These are phyloP conservation scores for Cryptococcus floricola DNA, from an alignment of 1,284 basidiomycete genomes.

Conservation along the genomic window DNA sequence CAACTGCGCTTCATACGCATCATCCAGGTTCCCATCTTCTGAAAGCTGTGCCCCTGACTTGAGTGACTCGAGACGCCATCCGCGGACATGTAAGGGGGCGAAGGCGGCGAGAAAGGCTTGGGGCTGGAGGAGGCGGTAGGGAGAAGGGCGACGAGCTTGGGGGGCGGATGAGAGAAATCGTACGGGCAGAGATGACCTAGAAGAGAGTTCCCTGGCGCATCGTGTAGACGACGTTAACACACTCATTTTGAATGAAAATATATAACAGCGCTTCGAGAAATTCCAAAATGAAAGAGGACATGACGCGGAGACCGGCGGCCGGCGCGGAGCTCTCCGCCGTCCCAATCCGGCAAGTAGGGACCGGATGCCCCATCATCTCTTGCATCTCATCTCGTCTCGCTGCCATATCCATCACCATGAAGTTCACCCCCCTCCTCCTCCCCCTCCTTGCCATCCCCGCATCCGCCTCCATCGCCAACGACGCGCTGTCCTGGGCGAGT, in stretches of 20 bases:
- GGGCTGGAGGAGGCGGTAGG: conserved; percentile 35
- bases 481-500: conserved; percentile 29
- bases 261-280: no score
- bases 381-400: background rate
- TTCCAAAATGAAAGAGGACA: background rate
- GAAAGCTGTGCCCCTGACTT: background rate
- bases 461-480: conserved; percentile 25
- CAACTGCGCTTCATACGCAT: background rate
- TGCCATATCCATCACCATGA: conserved; percentile 18
- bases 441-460: conserved; percentile 20
- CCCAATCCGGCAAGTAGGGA: background rate
- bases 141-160: conserved; percentile 21
- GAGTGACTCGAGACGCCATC: conserved; percentile 29
- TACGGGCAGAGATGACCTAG: background rate
- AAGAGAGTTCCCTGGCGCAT: no score
- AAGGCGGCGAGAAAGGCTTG: conserved; percentile 30
- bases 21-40: background rate
- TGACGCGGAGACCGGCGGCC: background rate
- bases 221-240: no score
- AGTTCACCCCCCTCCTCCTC: conserved; percentile 24
- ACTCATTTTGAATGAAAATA: no score
- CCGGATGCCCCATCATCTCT: background rate
- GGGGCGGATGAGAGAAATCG: background rate
- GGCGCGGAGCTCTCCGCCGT: background rate
- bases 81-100: conserved; percentile 33